Evolutionary conservation across 23 red algal genomes (phyloP).

Genomic region (Porphyridium purpureum): DNA sequence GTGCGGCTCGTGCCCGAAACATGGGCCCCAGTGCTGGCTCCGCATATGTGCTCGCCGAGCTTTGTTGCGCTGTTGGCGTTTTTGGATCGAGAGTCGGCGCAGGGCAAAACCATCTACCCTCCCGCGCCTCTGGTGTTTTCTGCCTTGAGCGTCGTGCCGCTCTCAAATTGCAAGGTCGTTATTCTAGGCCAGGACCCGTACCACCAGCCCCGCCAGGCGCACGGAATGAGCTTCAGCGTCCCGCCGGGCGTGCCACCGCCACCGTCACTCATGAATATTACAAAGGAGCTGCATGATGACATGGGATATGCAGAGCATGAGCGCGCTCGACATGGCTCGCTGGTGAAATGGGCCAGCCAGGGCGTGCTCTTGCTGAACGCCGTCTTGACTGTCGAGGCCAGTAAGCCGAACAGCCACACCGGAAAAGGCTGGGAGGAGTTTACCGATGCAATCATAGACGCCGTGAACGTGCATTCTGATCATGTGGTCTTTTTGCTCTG

Average conservation of each 20-base stretch:
- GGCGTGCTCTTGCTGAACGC: constrained; percentile 92
- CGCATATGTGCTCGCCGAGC: too few species aligned
- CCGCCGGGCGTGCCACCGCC: constrained; percentile 47
- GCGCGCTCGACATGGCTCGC: constrained; percentile 40
- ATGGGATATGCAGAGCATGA: constrained; percentile 46
- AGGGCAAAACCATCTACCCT: constrained; percentile 26
- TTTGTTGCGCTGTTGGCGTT: too few species aligned
- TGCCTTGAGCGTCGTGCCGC: constrained; percentile 53
- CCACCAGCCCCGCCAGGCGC: constrained; percentile 77
- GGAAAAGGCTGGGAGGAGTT: constrained; percentile 84
- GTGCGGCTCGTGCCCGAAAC: too few species aligned
- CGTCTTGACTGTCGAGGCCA: constrained; percentile 74
- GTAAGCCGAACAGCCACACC: constrained; percentile 49
- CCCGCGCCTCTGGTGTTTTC: constrained; percentile 48
- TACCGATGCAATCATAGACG: constrained; percentile 76
- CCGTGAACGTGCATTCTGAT: constrained; percentile 16
- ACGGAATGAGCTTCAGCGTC: constrained; percentile 89
- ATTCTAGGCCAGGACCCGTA: constrained; percentile 99
- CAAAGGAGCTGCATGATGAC: constrained; percentile 60
- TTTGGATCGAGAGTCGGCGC: too few species aligned
- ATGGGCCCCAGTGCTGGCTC: too few species aligned
- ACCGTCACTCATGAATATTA: constrained; percentile 77
- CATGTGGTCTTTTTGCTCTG: constrained; percentile 86
- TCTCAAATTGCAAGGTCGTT: constrained; percentile 62
- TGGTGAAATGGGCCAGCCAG: constrained; percentile 82